Percentiles rank a stretch among this genome's conserved stretches.
These are phyloP conservation scores for Aspergillus conjunctus DNA, from an alignment of 495 filamentous ascomycete genomes.

Conservation along the genomic window DNA sequence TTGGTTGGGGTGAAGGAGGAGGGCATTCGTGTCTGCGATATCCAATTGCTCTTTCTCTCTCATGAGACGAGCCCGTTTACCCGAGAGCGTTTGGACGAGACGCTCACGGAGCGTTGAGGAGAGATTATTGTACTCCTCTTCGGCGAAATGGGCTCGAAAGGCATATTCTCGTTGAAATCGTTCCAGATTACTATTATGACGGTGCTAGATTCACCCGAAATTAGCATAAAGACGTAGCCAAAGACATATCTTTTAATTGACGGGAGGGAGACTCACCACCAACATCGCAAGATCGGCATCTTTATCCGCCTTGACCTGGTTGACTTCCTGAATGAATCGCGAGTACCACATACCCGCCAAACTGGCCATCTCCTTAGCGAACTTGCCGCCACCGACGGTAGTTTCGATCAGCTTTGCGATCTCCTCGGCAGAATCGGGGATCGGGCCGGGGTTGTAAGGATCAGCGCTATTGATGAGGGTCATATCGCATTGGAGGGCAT, in stretches of 20 bases:
- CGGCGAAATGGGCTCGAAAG: constrained; percentile 68
- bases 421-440: constrained; percentile 70
- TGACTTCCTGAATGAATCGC: constrained; percentile 79
- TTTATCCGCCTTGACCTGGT: constrained; percentile 78
- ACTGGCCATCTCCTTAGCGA: constrained; percentile 59
- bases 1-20: constrained; percentile 89
- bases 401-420: constrained; percentile 65
- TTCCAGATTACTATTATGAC: constrained; percentile 46
- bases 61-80: constrained; percentile 73
- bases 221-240: constrained; percentile 1
- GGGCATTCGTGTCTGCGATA: constrained; percentile 82
- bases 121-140: constrained; percentile 79
- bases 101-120: constrained; percentile 79
- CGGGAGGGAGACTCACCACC: constrained; percentile 59
- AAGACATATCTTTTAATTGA: not conserved
- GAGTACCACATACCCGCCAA: constrained; percentile 79
- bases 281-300: constrained; percentile 76
- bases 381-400: constrained; percentile 55
- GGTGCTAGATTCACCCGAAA: constrained; percentile 30
- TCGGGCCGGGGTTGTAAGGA: constrained; percentile 69
- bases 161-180: constrained; percentile 45
- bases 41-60: constrained; percentile 90
- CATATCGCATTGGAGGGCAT: constrained; percentile 86
- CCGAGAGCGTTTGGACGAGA: constrained; percentile 72
- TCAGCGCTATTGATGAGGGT: constrained; percentile 81